Conservation (phyloP, 768 basidiomycete species). For the Amyloporia xantha region DNA sequence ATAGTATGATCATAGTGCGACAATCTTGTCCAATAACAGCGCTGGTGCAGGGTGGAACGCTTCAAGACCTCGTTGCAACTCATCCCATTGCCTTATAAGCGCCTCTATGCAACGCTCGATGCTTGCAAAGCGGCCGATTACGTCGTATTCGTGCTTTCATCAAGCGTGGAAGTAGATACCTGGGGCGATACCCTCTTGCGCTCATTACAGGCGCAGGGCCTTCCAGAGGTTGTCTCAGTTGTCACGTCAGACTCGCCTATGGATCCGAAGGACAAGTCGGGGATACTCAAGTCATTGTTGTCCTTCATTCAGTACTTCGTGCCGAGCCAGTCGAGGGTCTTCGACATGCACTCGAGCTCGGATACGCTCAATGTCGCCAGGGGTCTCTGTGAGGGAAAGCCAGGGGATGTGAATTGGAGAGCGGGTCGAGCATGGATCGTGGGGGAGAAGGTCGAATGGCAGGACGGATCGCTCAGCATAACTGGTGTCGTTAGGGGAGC, state of each 20-base stretch:
- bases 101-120: conserved; percentile 74
- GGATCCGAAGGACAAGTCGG: conserved; percentile 57
- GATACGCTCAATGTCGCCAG: conserved; percentile 72
- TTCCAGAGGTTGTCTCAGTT: conserved; percentile 76
- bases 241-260: conserved; percentile 44
- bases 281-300: conserved; percentile 78
- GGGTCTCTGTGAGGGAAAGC: conserved; percentile 78
- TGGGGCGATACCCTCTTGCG: conserved; percentile 88
- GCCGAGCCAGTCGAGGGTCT: conserved; percentile 70
- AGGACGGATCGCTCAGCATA: conserved; percentile 61
- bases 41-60: conserved; percentile 60
- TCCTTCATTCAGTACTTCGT: conserved; percentile 96
- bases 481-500: conserved; percentile 84
- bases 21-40: conserved; percentile 1
- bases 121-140: conserved; percentile 88
- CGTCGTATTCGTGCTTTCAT: conserved; percentile 77
- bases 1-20: not conserved
- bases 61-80: conserved; percentile 92
- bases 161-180: conserved; percentile 70
- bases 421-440: conserved; percentile 75
- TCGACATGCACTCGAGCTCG: conserved; percentile 56
- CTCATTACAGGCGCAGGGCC: conserved; percentile 83
- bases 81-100: conserved; percentile 64
- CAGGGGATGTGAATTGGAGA: conserved; percentile 74
- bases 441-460: conserved; percentile 57